These are phyloP conservation scores for Boletus vinaceobasis DNA, from an alignment of 768 basidiomycete genomes.

Conservation along the genomic window DNA sequence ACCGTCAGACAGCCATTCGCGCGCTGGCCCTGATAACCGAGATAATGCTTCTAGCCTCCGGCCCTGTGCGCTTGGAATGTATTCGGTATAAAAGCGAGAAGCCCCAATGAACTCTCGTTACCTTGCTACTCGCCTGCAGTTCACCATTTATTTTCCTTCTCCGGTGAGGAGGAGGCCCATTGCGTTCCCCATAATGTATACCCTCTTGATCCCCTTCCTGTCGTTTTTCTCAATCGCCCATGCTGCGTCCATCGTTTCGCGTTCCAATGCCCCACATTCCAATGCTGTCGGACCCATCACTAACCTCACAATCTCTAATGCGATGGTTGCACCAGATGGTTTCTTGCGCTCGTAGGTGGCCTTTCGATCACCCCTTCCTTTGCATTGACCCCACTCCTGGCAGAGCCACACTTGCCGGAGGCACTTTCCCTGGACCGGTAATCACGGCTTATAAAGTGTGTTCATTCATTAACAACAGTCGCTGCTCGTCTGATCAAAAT, in stretches of 20 bases:
- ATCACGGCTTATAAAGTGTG: conserved; percentile 36
- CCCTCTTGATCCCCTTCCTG: not conserved
- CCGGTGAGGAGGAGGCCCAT: not conserved
- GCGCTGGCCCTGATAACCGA: not conserved
- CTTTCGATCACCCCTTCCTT: not conserved
- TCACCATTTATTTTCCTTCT: not conserved
- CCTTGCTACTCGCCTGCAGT: not conserved
- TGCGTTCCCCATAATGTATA: conserved; percentile 10
- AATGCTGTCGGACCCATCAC: conserved; percentile 15
- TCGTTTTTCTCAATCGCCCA: conserved; percentile 4
- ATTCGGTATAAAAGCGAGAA: not conserved
- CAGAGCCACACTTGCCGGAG: conserved; percentile 36
- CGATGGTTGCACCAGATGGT: conserved; percentile 46
- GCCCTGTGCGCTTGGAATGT: not conserved
- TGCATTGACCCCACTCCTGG: not conserved
- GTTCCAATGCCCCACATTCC: not conserved
- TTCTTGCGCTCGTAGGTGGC: conserved; percentile 40
- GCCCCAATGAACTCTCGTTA: not conserved
- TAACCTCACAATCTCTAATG: conserved; percentile 40
- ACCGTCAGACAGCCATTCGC: too few relatives aligned
- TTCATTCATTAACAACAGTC: not conserved
- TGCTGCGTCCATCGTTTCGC: conserved; percentile 20
- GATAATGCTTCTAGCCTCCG: not conserved
- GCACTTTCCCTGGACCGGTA: conserved; percentile 46
- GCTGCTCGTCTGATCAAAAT: not conserved